phyloP scores from a whole-genome alignment of 73 alveolate species.

The Effrenium voratum region DNA sequence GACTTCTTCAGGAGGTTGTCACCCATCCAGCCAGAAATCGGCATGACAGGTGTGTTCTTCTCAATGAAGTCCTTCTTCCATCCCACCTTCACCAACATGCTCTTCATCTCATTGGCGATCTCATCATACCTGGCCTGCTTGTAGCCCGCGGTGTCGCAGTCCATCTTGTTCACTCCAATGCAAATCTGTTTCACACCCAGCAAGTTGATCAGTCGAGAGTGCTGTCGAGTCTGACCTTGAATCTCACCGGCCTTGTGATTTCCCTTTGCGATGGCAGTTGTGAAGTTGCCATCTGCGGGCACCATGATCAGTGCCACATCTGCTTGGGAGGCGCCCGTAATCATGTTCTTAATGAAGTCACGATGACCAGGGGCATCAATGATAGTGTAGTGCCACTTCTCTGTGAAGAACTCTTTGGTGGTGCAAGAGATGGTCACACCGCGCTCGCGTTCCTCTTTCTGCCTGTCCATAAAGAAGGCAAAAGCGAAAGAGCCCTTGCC shows the following conservation, averaged over 20 bases:
- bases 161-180: conserved; percentile 98
- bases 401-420: conserved; percentile 97
- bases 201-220: conserved; percentile 98
- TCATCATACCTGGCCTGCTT: conserved; percentile 96
- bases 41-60: conserved; percentile 97
- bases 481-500: conserved; percentile 98
- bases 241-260: conserved; percentile 84
- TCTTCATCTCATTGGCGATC: conserved; percentile 97
- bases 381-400: conserved; percentile 97
- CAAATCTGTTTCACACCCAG: conserved; percentile 99
- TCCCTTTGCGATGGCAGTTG: conserved; percentile 98
- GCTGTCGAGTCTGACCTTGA: conserved; percentile 98
- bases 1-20: conserved; percentile 98
- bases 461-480: conserved; percentile 99
- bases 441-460: conserved; percentile 98
- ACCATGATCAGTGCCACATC: conserved; percentile 98
- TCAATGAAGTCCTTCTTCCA: conserved; percentile 97
- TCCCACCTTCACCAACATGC: conserved; percentile 96
- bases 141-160: conserved; percentile 95
- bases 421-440: conserved; percentile 99
- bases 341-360: conserved; percentile 98
- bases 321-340: conserved; percentile 98
- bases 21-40: conserved; percentile 99
- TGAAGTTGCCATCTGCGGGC: conserved; percentile 98
- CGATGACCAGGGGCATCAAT: conserved; percentile 97